phyloP scores from a whole-genome alignment of 768 basidiomycete species.

The Mycena metata region DNA sequence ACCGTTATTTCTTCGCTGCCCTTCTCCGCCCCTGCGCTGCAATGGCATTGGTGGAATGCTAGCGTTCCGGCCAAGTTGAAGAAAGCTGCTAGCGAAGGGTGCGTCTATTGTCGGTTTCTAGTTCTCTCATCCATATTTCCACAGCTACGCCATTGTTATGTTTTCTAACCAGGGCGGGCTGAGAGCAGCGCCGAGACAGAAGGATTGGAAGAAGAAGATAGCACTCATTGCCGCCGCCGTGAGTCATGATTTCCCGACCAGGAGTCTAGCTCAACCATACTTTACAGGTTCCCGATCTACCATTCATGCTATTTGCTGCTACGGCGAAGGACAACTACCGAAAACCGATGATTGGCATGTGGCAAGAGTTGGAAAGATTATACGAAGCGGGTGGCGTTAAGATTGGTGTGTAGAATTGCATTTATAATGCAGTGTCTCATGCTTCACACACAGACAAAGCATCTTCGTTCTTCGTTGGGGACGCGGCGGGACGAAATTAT shows the following conservation, averaged over 20 bases:
- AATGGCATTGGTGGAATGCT: constrained; percentile 82
- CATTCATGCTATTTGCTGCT: constrained; percentile 86
- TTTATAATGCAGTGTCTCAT: background rate
- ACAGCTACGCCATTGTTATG: constrained; percentile 80
- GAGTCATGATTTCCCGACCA: constrained; percentile 33
- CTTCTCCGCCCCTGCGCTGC: constrained; percentile 47
- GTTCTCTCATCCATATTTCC: background rate
- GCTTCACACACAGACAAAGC: constrained; percentile 68
- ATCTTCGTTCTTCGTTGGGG: constrained; percentile 86
- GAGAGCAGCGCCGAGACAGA: constrained; percentile 55
- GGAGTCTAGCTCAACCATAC: background rate
- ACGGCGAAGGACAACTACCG: constrained; percentile 79
- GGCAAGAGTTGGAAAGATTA: constrained; percentile 76
- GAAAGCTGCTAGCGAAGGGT: constrained; percentile 74
- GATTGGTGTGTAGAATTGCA: constrained; percentile 73
- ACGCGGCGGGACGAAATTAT: constrained; percentile 84
- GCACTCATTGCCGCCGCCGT: constrained; percentile 74
- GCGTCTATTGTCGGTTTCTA: constrained; percentile 2
- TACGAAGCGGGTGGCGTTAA: constrained; percentile 68
- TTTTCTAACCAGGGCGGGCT: constrained; percentile 83
- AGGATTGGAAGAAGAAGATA: constrained; percentile 85
- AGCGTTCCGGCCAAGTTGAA: constrained; percentile 74
- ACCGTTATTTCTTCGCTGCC: constrained; percentile 72
- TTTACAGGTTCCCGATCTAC: constrained; percentile 74
- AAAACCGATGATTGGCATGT: constrained; percentile 93